These are phyloP conservation scores for Sugiyamaella valdiviana DNA, from an alignment of 805 yeast genomes.

Conservation along the genomic window DNA sequence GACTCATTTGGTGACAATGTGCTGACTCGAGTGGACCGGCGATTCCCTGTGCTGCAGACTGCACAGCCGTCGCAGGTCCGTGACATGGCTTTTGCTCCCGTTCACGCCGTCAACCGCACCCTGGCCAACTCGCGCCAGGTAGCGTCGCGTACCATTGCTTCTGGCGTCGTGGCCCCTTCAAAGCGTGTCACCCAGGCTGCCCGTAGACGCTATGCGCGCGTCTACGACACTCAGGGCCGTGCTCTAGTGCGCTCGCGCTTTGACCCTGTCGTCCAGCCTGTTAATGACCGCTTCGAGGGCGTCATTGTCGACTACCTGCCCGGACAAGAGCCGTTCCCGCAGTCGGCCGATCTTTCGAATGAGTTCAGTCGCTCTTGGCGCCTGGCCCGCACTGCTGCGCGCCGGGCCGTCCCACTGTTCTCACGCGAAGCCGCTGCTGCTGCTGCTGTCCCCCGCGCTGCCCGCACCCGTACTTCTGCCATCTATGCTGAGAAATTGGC, in stretches of 20 bases:
- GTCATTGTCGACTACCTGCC: slow-evolving; percentile 44
- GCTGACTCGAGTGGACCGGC: slow-evolving; percentile 51
- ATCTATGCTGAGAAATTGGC: slow-evolving; percentile 15
- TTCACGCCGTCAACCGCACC: slow-evolving; percentile 31
- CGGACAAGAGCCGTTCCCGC: slow-evolving; percentile 32
- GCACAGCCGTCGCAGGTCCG: slow-evolving; percentile 49
- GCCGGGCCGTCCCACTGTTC: slow-evolving; percentile 21
- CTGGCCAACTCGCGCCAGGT: slow-evolving; percentile 31
- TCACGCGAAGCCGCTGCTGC: slow-evolving; percentile 17
- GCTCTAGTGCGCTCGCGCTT: slow-evolving; percentile 56
- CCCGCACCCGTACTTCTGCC: slow-evolving; percentile 18
- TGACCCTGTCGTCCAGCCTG: slow-evolving; percentile 57
- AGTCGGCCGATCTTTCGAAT: slow-evolving; percentile 43
- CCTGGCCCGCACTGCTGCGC: slow-evolving; percentile 36
- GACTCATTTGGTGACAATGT: slow-evolving; percentile 52
- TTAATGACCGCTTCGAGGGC: slow-evolving; percentile 49
- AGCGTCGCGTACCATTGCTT: slow-evolving; percentile 30
- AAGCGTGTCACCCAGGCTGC: slow-evolving; percentile 39
- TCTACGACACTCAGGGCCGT: slow-evolving; percentile 55
- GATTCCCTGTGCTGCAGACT: slow-evolving; percentile 55
- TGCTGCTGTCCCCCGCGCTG: slow-evolving; percentile 12
- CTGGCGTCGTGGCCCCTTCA: slow-evolving; percentile 46
- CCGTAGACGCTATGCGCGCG: slow-evolving; percentile 43
- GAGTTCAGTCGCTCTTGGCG: slow-evolving; percentile 51
- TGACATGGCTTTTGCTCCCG: slow-evolving; percentile 34